A percentile compares a stretch with the other conserved stretches of the same genome.
Conservation (phyloP, 768 basidiomycete species). For the Lactifluus hygrophoroides region DNA sequence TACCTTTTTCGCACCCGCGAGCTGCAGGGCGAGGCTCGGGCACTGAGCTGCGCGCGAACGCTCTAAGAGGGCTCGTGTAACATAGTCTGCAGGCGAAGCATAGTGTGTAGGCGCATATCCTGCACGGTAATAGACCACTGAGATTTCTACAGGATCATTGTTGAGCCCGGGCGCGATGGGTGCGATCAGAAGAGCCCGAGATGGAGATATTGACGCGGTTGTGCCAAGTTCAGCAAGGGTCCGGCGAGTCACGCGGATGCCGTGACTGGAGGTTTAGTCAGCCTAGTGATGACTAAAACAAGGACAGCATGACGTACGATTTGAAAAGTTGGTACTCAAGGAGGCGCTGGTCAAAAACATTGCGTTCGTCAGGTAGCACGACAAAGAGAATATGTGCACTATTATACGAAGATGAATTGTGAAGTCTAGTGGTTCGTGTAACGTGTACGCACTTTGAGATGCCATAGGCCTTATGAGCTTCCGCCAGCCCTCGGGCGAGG, state of each 20-base stretch:
- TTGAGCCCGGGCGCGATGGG: slow-evolving; percentile 27
- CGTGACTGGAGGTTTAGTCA: slow-evolving; percentile 41
- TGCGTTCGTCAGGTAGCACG: slow-evolving; percentile 81
- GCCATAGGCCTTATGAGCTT: slow-evolving; percentile 70
- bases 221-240: slow-evolving; percentile 62
- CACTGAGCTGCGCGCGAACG: slow-evolving; percentile 85
- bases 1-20: slow-evolving; percentile 95
- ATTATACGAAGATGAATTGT: not conserved
- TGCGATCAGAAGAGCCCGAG: slow-evolving; percentile 36
- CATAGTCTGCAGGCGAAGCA: slow-evolving; percentile 54
- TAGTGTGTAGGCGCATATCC: slow-evolving; percentile 84
- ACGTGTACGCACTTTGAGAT: slow-evolving; percentile 36
- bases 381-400: slow-evolving; percentile 73
- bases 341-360: slow-evolving; percentile 89
- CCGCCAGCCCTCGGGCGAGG: slow-evolving; percentile 67
- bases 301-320: slow-evolving; percentile 38
- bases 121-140: slow-evolving; percentile 84
- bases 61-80: slow-evolving; percentile 71
- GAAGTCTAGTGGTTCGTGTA: not conserved
- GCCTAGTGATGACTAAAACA: not conserved
- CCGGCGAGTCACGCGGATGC: slow-evolving; percentile 64
- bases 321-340: slow-evolving; percentile 83
- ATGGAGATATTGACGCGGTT: slow-evolving; percentile 37
- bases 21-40: slow-evolving; percentile 80
- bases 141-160: slow-evolving; percentile 50